Conservation (phyloP, 768 basidiomycete genomes). For the Mycena galopus region DNA sequence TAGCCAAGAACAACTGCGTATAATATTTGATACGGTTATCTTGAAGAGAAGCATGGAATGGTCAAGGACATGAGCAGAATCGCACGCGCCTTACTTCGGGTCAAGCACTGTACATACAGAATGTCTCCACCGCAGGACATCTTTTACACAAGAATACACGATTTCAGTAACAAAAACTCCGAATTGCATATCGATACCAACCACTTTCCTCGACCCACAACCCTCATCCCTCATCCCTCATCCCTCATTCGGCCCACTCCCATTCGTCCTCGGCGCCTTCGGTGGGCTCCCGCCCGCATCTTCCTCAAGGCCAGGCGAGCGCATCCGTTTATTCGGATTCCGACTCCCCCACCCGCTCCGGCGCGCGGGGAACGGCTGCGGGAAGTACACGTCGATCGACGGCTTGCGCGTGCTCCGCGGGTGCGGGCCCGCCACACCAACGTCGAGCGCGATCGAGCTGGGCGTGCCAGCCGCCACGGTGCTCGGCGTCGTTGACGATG, state of each 20-base stretch:
- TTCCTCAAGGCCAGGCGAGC: constrained; percentile 8
- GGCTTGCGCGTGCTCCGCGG: constrained; percentile 48
- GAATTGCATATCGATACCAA: too few relatives aligned
- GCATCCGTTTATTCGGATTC: constrained; percentile 26
- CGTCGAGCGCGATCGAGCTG: constrained; percentile 64
- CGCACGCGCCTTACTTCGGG: too few relatives aligned
- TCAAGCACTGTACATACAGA: too few relatives aligned
- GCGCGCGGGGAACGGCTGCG: constrained; percentile 39
- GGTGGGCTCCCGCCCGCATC: constrained; percentile 5
- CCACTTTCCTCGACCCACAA: too few relatives aligned
- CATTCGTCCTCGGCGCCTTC: constrained; percentile 16
- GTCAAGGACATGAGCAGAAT: too few relatives aligned
- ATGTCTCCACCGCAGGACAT: too few relatives aligned
- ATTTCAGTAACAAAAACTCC: too few relatives aligned
- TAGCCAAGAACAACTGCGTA: too few relatives aligned
- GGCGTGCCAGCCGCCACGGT: constrained; percentile 40
- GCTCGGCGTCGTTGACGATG: constrained; percentile 46
- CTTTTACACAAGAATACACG: too few relatives aligned
- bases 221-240: background rate
- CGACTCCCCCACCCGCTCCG: constrained; percentile 6
- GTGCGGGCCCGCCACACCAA: constrained; percentile 9
- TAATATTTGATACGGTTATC: too few relatives aligned
- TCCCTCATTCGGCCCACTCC: background rate
- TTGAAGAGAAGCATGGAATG: too few relatives aligned
- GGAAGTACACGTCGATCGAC: constrained; percentile 63